Evolutionary conservation across 495 filamentous ascomycete species (phyloP).

Genomic region (Cryomyces antarcticus): DNA sequence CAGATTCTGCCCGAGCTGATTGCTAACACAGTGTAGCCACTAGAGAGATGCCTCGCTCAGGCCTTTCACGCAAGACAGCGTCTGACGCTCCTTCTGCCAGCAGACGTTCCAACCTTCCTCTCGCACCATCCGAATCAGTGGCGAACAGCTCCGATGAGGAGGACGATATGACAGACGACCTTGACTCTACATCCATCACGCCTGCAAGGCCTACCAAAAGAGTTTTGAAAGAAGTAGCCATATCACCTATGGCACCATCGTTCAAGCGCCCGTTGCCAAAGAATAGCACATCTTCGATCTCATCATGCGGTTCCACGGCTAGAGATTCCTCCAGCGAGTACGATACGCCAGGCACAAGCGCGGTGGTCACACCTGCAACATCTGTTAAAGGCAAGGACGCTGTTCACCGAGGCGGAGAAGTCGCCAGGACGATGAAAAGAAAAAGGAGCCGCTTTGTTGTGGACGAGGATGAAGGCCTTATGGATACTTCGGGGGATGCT

Average conservation of each 20-base stretch:
- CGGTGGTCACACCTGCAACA: conserved; percentile 33
- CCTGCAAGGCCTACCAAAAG: neutral
- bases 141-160: neutral
- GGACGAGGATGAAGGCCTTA: conserved; percentile 15
- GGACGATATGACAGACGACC: neutral
- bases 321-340: conserved; percentile 35
- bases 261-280: conserved; percentile 10
- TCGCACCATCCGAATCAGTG: neutral
- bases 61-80: no score
- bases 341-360: conserved; percentile 63
- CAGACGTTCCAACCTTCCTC: no score
- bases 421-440: conserved; percentile 6
- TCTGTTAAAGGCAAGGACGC: conserved; percentile 13
- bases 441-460: neutral
- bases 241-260: conserved; percentile 18
- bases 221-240: conserved; percentile 21
- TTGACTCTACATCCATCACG: neutral
- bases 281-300: conserved; percentile 4
- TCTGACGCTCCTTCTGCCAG: no score
- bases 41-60: no score
- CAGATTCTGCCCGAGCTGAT: no score
- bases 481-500: conserved; percentile 27
- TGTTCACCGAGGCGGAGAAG: conserved; percentile 6
- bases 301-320: conserved; percentile 16
- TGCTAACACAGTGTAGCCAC: no score